These are phyloP conservation scores for Rhizopogon rudus DNA, from an alignment of 768 basidiomycete species.

Conservation along the genomic window DNA sequence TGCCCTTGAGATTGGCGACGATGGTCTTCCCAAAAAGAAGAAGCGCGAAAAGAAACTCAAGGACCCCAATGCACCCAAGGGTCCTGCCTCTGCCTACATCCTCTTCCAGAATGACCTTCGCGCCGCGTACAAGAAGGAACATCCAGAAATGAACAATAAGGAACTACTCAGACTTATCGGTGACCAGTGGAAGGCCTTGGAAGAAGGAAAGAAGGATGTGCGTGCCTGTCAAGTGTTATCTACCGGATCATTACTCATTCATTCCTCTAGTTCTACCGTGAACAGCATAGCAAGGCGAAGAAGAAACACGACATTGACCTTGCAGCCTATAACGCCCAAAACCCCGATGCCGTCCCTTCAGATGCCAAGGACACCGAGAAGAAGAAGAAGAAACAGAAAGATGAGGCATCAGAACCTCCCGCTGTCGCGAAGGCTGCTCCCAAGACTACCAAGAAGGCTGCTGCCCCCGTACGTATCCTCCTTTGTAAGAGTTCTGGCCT, in stretches of 20 bases:
- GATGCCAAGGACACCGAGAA: constrained; percentile 38
- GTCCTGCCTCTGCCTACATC: constrained; percentile 89
- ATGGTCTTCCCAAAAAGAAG: constrained; percentile 30
- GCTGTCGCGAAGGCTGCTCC: constrained; percentile 18
- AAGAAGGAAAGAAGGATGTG: constrained; percentile 70
- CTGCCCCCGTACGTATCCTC: constrained; percentile 12
- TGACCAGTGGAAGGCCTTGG: constrained; percentile 67
- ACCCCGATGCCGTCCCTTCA: constrained; percentile 43
- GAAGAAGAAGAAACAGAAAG: constrained; percentile 12
- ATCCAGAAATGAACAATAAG: constrained; percentile 61
- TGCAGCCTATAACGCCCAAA: constrained; percentile 56
- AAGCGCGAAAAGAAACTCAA: constrained; percentile 55
- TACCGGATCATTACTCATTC: not conserved
- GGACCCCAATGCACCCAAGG: constrained; percentile 93
- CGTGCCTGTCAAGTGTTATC: constrained; percentile 19
- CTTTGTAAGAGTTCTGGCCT: constrained; percentile 2
- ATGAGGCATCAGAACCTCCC: constrained; percentile 23
- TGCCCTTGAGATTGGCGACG: constrained; percentile 28
- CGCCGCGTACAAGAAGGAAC: constrained; percentile 57
- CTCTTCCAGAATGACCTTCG: constrained; percentile 92
- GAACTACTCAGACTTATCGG: constrained; percentile 73
- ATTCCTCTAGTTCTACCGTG: constrained; percentile 24
- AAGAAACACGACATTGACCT: constrained; percentile 59
- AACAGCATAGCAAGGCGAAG: constrained; percentile 53
- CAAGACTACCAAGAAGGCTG: constrained; percentile 14